Percentiles rank a stretch among this genome's conserved stretches.
These are phyloP conservation scores for Axilococcus clingmanii DNA, from an alignment of 139 green algal genomes.

Conservation along the genomic window DNA sequence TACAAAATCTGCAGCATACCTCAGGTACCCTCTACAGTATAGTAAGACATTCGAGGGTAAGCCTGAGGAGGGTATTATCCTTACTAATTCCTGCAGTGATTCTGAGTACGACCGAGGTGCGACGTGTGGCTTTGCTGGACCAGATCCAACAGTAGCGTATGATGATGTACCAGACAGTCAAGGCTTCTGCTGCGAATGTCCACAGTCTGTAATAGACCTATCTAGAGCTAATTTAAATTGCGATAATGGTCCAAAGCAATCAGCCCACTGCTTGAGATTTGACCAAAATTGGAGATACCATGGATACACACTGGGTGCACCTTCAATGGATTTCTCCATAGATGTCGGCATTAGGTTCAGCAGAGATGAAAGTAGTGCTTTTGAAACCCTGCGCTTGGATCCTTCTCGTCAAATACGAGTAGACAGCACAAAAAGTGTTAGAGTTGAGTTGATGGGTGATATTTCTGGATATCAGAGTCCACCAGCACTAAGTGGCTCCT, in stretches of 20 bases:
- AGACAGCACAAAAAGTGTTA: conserved; percentile 27
- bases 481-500: conserved; percentile 41
- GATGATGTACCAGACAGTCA: no score
- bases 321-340: conserved; percentile 56
- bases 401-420: conserved; percentile 35
- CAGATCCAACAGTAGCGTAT: no score
- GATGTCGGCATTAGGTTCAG: conserved; percentile 17
- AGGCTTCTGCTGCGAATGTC: conserved; percentile 71
- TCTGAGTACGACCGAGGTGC: conserved; percentile 28
- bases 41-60: conserved; percentile 34
- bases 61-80: conserved; percentile 34
- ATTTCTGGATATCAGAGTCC: conserved; percentile 57
- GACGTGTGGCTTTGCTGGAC: conserved; percentile 76
- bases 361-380: neutral
- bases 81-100: conserved; percentile 21
- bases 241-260: conserved; percentile 14
- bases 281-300: conserved; percentile 57
- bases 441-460: conserved; percentile 60
- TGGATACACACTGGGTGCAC: conserved; percentile 47
- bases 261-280: conserved; percentile 63
- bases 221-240: no score
- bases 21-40: conserved; percentile 56
- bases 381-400: conserved; percentile 39
- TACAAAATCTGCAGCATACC: conserved; percentile 52
- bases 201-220: no score